Conservation (phyloP, 345 rosid species). For the Diplotaxis tenuifolia region DNA sequence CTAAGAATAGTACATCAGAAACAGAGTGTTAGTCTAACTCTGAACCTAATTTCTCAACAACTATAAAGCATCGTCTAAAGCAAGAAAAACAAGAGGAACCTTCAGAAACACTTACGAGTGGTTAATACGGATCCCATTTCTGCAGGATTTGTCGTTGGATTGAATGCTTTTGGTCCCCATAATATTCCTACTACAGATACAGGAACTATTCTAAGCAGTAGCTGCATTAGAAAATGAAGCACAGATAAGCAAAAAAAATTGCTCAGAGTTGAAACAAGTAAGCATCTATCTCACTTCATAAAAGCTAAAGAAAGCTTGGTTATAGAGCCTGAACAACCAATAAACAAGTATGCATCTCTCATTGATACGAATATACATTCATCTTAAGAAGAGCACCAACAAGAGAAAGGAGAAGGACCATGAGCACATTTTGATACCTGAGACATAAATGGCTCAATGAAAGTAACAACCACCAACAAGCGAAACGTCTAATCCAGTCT, state of each 20-base stretch:
- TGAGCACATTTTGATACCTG: conserved; percentile 45
- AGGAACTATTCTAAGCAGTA: conserved; percentile 73
- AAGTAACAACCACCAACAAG: conserved; percentile 54
- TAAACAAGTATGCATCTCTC: background rate
- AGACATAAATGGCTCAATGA: conserved; percentile 70
- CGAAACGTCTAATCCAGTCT: conserved; percentile 41
- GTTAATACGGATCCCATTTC: too few relatives aligned
- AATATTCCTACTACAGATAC: conserved; percentile 74
- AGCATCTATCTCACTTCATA: background rate
- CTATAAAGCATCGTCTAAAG: background rate
- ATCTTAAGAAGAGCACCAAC: background rate
- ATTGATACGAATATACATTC: background rate
- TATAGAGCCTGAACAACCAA: conserved; percentile 4
- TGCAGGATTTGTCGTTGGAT: conserved; percentile 58
- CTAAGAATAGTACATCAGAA: background rate
- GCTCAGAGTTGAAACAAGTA: background rate
- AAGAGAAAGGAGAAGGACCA: background rate
- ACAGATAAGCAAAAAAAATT: background rate
- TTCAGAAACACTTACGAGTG: conserved; percentile 75
- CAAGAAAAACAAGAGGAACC: conserved; percentile 39
- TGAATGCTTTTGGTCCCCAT: conserved; percentile 48
- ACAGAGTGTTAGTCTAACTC: background rate
- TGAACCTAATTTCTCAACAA: background rate
- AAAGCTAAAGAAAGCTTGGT: conserved; percentile 6
- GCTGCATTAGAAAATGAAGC: conserved; percentile 47